Base-by-base conservation (phyloP, 2,329 filamentous ascomycete genomes). In the Aspergillus neoniger region DNA sequence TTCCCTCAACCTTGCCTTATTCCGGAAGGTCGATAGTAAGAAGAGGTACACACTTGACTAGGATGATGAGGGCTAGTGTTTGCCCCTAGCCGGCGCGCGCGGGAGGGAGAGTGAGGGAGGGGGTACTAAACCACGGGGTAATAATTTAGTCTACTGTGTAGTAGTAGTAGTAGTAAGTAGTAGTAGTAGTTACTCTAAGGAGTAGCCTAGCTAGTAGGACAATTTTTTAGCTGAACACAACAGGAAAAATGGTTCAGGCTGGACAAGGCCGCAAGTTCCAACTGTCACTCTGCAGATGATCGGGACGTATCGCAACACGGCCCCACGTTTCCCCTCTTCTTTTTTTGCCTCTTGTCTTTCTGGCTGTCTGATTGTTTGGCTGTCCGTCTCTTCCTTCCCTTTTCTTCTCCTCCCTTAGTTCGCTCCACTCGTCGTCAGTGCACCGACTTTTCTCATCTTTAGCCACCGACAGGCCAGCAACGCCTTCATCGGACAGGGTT, bases 251-350 rank as follows among this genome's bases (percentile, higher is more conserved):
- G 30, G 30, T 36, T 36, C 30, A 36, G 10, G 30, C 30, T 36
- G 30, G 30, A 36, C 30, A 36, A 36, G 30, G 36, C 23, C 15
- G 47, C 47, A 14, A 28, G 47, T 49, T 38, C 48, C 57, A 58
- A 62, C 62, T 62, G 59, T 59, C 58, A 59, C 58, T 63, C 44
- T 65, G 60, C 63, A 50, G 57, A 59, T 60, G 58, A 63, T 63
- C 63, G 58, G 63, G 58, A 38, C 28, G 23, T 50, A 52, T 55
- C 30, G 28, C 23, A 36, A 19, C 41, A 23, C 51, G 54, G 59
- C 59, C 59, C 59, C 63, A 64, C 63, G 63, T 53, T 54, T 28
- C 59, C 49, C 36, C 56, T 49, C 25, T 32, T 43, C 21, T 55
- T 21, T 17, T 51, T 36, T 36, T 25, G 25, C 25, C 30, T 36